phyloP scores from a whole-genome alignment of 768 basidiomycete species.

The Inosperma sp. region DNA sequence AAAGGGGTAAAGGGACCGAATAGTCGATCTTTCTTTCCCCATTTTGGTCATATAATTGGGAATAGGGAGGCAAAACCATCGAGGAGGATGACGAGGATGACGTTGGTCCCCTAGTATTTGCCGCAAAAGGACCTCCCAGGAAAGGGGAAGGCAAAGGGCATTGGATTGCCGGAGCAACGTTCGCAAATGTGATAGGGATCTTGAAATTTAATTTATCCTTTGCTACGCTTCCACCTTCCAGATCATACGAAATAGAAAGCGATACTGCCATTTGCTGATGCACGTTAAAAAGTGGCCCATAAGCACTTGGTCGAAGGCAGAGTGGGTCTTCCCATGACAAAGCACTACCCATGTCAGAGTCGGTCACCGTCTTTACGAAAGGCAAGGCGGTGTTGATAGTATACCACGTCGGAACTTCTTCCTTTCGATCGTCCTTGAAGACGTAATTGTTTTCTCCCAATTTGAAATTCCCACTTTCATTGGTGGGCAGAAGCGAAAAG shows the following conservation, averaged over 20 bases:
- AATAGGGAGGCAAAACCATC: conserved; percentile 61
- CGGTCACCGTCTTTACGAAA: conserved; percentile 30
- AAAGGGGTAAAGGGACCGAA: conserved; percentile 58
- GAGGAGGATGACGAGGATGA: conserved; percentile 15
- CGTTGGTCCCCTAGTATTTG: conserved; percentile 13
- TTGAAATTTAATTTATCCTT: conserved; percentile 37
- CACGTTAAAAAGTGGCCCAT: conserved; percentile 55
- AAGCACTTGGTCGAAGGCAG: conserved; percentile 41
- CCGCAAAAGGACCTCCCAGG: background rate
- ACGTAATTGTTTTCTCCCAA: conserved; percentile 48
- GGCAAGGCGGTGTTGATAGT: conserved; percentile 55
- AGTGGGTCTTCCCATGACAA: conserved; percentile 38
- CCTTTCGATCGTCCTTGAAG: conserved; percentile 38
- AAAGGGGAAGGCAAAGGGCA: conserved; percentile 6
- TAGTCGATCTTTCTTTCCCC: conserved; percentile 71
- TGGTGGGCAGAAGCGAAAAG: conserved; percentile 48
- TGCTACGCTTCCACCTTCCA: conserved; percentile 32
- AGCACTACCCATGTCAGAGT: conserved; percentile 22
- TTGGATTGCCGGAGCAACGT: conserved; percentile 32
- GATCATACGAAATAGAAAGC: conserved; percentile 54
- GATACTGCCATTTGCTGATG: conserved; percentile 49
- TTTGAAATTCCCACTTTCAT: conserved; percentile 42
- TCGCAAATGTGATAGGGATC: conserved; percentile 50
- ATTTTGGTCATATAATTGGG: conserved; percentile 69
- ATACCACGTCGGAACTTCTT: conserved; percentile 46